Conservation (phyloP, 2,329 filamentous ascomycete genomes). For the Neofusicoccum umdonicola region DNA sequence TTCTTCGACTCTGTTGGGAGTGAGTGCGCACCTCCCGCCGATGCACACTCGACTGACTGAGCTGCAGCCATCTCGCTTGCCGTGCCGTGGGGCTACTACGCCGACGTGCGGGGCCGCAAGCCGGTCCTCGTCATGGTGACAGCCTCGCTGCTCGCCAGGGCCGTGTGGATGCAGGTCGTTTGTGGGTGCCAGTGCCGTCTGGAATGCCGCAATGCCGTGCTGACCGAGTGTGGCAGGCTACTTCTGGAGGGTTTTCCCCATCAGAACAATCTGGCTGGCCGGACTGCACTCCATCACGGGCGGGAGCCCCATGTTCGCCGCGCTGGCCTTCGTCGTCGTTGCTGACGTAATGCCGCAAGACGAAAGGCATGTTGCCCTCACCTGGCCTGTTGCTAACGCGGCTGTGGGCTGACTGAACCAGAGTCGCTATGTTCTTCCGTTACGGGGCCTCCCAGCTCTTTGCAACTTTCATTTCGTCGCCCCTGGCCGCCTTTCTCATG, state of each 20-base stretch:
- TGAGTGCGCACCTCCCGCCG: constrained; percentile 22
- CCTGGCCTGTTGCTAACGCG: too few species aligned
- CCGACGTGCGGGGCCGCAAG: constrained; percentile 35
- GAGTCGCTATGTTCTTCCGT: constrained; percentile 30
- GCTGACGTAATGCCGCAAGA: constrained; percentile 31
- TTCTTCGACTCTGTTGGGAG: constrained; percentile 50
- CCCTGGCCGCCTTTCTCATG: constrained; percentile 35
- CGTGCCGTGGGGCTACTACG: constrained; percentile 35
- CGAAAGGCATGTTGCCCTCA: constrained; percentile 9
- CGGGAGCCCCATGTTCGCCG: constrained; percentile 24
- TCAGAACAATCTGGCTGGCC: constrained; percentile 31
- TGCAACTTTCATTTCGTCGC: constrained; percentile 30
- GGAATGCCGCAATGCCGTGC: background rate
- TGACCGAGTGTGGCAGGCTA: constrained; percentile 21
- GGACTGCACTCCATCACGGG: constrained; percentile 30
- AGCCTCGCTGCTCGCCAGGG: constrained; percentile 23
- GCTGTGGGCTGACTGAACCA: constrained; percentile 6
- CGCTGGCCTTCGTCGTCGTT: constrained; percentile 28
- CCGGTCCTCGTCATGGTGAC: constrained; percentile 30
- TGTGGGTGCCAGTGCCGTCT: constrained; percentile 18
- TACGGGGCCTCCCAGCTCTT: constrained; percentile 28
- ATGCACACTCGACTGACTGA: background rate
- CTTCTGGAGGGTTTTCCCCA: constrained; percentile 33
- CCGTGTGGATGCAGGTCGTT: constrained; percentile 31
- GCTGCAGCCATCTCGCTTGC: constrained; percentile 27